Percentiles rank a stretch among this genome's conserved stretches.
phyloP scores from a whole-genome alignment of 1,284 basidiomycete species.

The Trichosporon ovoides region DNA sequence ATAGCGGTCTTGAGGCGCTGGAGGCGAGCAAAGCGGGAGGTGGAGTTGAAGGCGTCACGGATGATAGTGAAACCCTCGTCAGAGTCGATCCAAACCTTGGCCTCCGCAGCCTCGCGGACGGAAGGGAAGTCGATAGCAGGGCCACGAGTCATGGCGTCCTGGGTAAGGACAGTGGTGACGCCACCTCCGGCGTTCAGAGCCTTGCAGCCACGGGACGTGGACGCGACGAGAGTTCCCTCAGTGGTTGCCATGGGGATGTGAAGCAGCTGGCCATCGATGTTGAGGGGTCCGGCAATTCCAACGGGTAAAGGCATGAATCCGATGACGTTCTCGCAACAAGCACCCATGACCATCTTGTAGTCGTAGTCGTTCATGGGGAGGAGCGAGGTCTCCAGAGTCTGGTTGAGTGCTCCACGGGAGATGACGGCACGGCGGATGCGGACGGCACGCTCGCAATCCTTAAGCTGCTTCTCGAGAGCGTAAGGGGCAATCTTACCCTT shows the following conservation, averaged over 20 bases:
- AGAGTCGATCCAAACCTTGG: conserved; percentile 84
- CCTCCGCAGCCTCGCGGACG: conserved; percentile 70
- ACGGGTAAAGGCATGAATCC: conserved; percentile 96
- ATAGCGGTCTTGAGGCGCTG: conserved; percentile 76
- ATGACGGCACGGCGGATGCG: conserved; percentile 80
- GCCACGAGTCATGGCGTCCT: conserved; percentile 97
- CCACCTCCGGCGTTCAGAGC: conserved; percentile 94
- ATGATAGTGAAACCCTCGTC: conserved; percentile 72
- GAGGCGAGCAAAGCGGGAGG: conserved; percentile 81
- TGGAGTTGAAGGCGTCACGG: conserved; percentile 86
- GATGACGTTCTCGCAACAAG: conserved; percentile 98
- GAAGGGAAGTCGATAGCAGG: conserved; percentile 94
- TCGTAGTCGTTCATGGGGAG: conserved; percentile 85
- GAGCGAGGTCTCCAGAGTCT: conserved; percentile 76
- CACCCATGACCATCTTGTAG: conserved; percentile 89
- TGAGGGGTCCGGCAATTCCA: conserved; percentile 93
- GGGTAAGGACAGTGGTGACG: conserved; percentile 85
- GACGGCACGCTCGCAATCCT: conserved; percentile 82
- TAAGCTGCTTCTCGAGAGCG: conserved; percentile 87
- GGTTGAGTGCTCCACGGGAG: conserved; percentile 79
- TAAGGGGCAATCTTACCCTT: conserved; percentile 91
- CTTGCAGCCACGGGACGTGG: conserved; percentile 95
- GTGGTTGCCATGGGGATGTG: conserved; percentile 99
- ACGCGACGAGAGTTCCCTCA: conserved; percentile 96
- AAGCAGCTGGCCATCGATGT: conserved; percentile 76